These are phyloP conservation scores for Euryodendron excelsum DNA, from an alignment of 148 eudicot species.

Conservation along the genomic window DNA sequence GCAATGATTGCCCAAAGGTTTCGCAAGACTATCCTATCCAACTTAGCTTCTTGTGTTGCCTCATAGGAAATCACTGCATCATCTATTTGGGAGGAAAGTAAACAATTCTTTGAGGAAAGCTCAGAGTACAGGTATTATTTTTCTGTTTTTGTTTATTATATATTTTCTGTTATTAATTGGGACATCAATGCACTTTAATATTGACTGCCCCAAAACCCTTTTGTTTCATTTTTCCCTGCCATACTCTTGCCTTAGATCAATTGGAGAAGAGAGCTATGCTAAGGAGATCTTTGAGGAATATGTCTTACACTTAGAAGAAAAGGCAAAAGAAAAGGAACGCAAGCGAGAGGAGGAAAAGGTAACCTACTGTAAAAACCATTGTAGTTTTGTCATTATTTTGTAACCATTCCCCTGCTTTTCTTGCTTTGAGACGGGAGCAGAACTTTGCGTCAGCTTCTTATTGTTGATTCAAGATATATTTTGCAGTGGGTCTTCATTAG, in stretches of 20 bases:
- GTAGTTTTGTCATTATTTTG: neutral
- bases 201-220: neutral
- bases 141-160: neutral
- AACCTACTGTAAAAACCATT: neutral
- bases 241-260: constrained; percentile 40
- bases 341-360: constrained; percentile 98
- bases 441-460: neutral
- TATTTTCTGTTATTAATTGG: neutral
- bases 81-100: constrained; percentile 88
- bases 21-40: neutral
- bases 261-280: constrained; percentile 70
- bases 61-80: constrained; percentile 67
- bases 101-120: constrained; percentile 67
- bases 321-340: constrained; percentile 89
- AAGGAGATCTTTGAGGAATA: constrained; percentile 76
- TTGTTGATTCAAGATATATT: too few relatives aligned
- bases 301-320: constrained; percentile 62
- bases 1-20: neutral
- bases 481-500: too few relatives aligned
- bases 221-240: constrained; percentile 1
- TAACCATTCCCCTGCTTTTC: neutral
- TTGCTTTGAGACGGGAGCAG: neutral
- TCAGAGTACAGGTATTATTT: constrained; percentile 72
- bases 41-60: constrained; percentile 1
- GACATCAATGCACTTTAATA: neutral